Base-by-base conservation (phyloP, 1,284 basidiomycete genomes). In the Dichomitus squalens region DNA sequence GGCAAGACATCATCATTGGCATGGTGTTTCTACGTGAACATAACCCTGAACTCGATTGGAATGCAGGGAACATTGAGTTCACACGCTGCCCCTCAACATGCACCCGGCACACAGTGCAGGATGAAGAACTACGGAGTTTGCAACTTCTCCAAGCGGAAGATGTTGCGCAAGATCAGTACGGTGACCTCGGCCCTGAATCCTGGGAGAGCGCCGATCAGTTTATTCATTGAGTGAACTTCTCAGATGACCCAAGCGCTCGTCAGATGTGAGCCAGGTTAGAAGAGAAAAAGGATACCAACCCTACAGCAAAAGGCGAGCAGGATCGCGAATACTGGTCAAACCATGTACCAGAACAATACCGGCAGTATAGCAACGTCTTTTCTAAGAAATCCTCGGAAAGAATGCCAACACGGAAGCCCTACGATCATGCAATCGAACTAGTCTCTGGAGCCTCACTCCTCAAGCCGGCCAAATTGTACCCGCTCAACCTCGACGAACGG, bases 401-500 rank as follows among this genome's bases (percentile, higher is more conserved):
- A 23, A 54, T 65, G 11, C 57, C 61, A 7, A 53, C 55, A 52
- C 49, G 44, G 16, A 50, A 49, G 16, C 54, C 55, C 7, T 65
- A 50, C 20, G 51, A 66, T 34, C 64, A 66, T 48, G 38, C 54
- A 5, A 63, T 65, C 23, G 64, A 64, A 14, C 36, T 66, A 1
- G 51, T 38, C 2, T 40, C 33, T 2, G 60, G 53, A 12, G 54
- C 59, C 4, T 35, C 52, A 20, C 57, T 57, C 1, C 23, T 41
- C 4, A 23, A 53, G 8, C 34, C 23, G 21, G 34, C 52, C 14
- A 67, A 60, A 41, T 47, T 70, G n/a, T 74, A 73, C 49, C 56
- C 59, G 0, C 50, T 72, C 12, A 67, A 68, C 0, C 54, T 49
- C 9, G 41, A 46, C 4, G 70, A 74, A 58, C 64, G 66, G 33